Evolutionary conservation across 2,329 filamentous ascomycete species (phyloP).

Genomic region (Talaromyces sp.): DNA sequence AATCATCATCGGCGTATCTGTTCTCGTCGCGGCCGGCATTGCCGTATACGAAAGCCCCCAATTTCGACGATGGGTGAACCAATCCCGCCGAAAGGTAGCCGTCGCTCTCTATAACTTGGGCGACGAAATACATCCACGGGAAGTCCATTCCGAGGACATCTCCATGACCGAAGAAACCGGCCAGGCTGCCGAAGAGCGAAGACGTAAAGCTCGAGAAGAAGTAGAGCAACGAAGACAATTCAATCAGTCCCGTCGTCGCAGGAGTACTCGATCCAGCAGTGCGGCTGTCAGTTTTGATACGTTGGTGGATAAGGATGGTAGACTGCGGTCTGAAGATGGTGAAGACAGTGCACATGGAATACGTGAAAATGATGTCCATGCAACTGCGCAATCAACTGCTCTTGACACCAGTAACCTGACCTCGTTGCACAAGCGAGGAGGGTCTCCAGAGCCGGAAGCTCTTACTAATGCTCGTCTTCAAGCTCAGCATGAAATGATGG

Average conservation of each 20-base stretch:
- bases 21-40: conserved; percentile 58
- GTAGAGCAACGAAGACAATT: conserved; percentile 40
- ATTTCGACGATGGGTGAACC: conserved; percentile 58
- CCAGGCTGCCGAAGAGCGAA: conserved; percentile 41
- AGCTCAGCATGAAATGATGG: conserved; percentile 18
- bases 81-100: conserved; percentile 57
- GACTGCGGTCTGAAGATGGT: conserved; percentile 20
- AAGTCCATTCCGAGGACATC: conserved; percentile 37
- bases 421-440: conserved; percentile 23
- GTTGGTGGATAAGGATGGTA: conserved; percentile 42
- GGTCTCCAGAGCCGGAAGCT: conserved; percentile 4
- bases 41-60: conserved; percentile 61
- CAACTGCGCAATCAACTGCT: conserved; percentile 33
- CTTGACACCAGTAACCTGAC: conserved; percentile 28
- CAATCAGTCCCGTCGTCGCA: conserved; percentile 34
- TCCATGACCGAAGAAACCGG: conserved; percentile 46
- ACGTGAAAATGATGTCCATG: conserved; percentile 7
- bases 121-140: conserved; percentile 53
- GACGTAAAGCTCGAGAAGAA: conserved; percentile 42
- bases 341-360: neutral
- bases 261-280: conserved; percentile 18
- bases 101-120: conserved; percentile 55
- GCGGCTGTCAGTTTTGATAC: conserved; percentile 38
- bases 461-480: conserved; percentile 14
- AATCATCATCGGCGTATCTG: conserved; percentile 57